Base-by-base conservation (phyloP, 495 filamentous ascomycete genomes). In the Xylaria acuta region DNA sequence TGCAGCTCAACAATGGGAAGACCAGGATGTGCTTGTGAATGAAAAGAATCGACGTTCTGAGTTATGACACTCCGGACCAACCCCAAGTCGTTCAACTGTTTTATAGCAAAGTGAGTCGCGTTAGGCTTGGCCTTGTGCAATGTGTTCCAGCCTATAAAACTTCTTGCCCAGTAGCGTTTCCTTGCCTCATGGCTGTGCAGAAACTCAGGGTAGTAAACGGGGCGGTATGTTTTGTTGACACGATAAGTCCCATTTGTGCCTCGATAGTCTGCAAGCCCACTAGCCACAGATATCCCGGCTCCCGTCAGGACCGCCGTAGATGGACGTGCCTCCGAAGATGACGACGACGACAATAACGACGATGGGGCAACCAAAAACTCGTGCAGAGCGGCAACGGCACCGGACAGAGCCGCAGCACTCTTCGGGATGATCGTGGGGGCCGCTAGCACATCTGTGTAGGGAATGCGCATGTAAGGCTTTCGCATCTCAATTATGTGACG, bases 11-110 rank as follows among this genome's bases (percentile, higher is more conserved):
- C 80, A 7, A 93, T 96, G 7, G 88, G 85, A 16, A 95, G 80
- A 1, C 87, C 77, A 4, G 95, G 93, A 80, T 98, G 95, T 8
- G 92, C 90, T 38, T 82, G 79, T 1, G 89, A 84, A 81, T 99
- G 95, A 79, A 98, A 96, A 6, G 94, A 97, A 80, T 99, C 96
- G 32, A 98, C 95, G 78, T 98, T 98, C 79, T 99, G 96, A 53
- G 96, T 99, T 73, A 99, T 89, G 38, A 97, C 92, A 38, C 84
- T 89, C 64, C 87, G 89, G 16, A 97, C 82, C 63, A 93, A 78
- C 0, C 94, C 95, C 76, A 94, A 85, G 30, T 87, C 79, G 9
- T 90, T 91, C 54, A 99, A 81, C 69, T 89, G 84, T 49, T 87
- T 84, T 38, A 98, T 87, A 6, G 96, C 94, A 74, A 85, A 83